Base-by-base conservation (phyloP, 2,329 filamentous ascomycete species). In the Colletotrichum sp. region DNA sequence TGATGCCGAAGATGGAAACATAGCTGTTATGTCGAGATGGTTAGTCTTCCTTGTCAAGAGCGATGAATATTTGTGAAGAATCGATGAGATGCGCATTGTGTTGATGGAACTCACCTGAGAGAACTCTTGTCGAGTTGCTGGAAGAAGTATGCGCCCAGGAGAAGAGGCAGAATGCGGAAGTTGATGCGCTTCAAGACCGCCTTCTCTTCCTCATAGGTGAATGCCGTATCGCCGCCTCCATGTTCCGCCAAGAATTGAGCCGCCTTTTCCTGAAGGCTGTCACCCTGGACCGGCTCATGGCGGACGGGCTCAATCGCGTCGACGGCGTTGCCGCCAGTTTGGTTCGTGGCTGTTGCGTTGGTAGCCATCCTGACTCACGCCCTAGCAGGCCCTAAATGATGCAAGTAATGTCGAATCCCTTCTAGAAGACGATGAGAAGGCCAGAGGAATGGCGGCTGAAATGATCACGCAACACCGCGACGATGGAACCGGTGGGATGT, bases 1-100 rank as follows among this genome's bases (percentile, higher is more conserved):
- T 85, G 43, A 93, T 86, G 16, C 90, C 90, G 87, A 93, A 93
- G 78, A 93, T 91, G n/a, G 89, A 90, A 1, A 90, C 90, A 87
- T 88, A 94, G 13, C 74, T 76, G 21, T 32, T n/a, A 2, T 4
- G 5, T 7, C 8, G 18, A 14, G 3, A 2, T 14, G 3, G 13
- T 76, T 16, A 74, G 71, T 30, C 3, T 5, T 18, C 3, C 6
- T n/a, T 21, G 36, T 14, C 3, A 26, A 1, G 21, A 14, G 7
- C 1, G 77, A 89, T 87, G 72, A 16, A 28, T 26, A 0, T 18
- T 28, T 16, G 43, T 7, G 10, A 48, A 10, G 5, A 13, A 7
- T 52, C 26, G 5, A 30, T 28, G 24, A 10, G 21, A 18, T 7
- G 59, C 9, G 8, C 0, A n/a, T 43, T 1, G 21, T 8, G 14